Base-by-base conservation (phyloP, 2,329 filamentous ascomycete genomes). In the Tolypocladium sp. region DNA sequence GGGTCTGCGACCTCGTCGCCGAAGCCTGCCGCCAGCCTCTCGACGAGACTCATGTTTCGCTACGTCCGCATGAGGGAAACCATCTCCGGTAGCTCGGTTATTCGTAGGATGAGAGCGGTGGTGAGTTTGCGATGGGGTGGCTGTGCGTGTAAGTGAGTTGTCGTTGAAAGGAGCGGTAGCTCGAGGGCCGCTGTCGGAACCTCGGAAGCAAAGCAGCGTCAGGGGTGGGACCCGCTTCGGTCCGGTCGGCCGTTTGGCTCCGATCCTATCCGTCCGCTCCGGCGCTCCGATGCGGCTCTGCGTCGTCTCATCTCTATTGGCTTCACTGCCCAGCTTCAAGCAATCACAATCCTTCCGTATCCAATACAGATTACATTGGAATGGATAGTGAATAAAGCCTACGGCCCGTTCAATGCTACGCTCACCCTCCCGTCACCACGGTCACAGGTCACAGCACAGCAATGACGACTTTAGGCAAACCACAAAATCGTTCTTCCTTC, bases 1-100 rank as follows among this genome's bases (percentile, higher is more conserved):
- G 76, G 69, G 62, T 82, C 79, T 30, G 76, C 69, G 56, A 82
- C 71, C 63, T 80, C 77, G 6, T 72, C 68, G 37, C 74, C 77
- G 4, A 81, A 70, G 6, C 65, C 67, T 35, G 67, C 61, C 30
- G 69, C 59, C 27, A 77, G 63, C 22, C 58, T 56, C 27, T 58
- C 33, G 3, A 68, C 56, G 15, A 63, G 58, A 30, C 62, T 64
- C 62, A 35, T 55, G 25, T 12, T 49, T 42, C 41, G 22, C 41
- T 3, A 15, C 13, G 10, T 15, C n/a, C 13, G 10, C 42, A 25
- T 25, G 42, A 15, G 12, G 10, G 2, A 7, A 5, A 1, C 20
- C 8, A 8, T 10, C 6, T n/a, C 5, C 17, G 40, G 40, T n/a
- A 17, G 6, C 40, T n/a, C 0, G 7, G 4, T 17, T 8, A 7